Evolutionary conservation across 345 rosid species (phyloP).

Genomic region (Brassica carinata): DNA sequence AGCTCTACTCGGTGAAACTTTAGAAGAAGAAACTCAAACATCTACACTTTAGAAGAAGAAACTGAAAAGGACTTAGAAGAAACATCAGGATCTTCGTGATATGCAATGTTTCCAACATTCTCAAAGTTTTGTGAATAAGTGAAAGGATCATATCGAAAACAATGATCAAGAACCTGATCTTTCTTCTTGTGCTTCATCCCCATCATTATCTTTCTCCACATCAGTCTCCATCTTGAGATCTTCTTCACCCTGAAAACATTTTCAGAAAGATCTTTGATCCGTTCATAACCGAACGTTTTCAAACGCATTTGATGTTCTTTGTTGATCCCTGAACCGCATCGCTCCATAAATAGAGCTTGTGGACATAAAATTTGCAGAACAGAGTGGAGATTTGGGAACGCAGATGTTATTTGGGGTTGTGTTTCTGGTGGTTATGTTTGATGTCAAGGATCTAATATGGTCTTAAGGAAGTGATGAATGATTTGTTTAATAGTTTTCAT

Average conservation of each 20-base stretch:
- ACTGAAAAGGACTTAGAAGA: no score
- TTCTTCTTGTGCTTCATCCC: slow-evolving; percentile 21
- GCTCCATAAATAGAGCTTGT: slow-evolving; percentile 19
- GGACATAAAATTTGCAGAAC: not conserved
- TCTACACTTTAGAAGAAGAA: no score
- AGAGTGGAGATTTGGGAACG: not conserved
- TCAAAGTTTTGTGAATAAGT: slow-evolving; percentile 38
- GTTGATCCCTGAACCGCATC: slow-evolving; percentile 17
- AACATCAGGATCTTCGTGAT: slow-evolving; percentile 39
- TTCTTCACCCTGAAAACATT: slow-evolving; percentile 17
- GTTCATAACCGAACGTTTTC: slow-evolving; percentile 19
- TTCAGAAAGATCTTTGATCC: slow-evolving; percentile 17
- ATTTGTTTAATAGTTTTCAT: slow-evolving; percentile 1
- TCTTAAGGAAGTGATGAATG: slow-evolving; percentile 1
- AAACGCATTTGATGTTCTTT: slow-evolving; percentile 1
- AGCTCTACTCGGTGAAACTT: no score
- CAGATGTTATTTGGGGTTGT: not conserved
- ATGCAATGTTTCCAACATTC: slow-evolving; percentile 30
- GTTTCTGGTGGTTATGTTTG: not conserved
- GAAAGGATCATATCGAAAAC: slow-evolving; percentile 31
- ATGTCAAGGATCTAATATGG: slow-evolving; percentile 14
- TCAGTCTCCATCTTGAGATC: slow-evolving; percentile 29
- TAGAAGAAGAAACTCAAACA: no score
- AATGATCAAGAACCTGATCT: slow-evolving; percentile 1
- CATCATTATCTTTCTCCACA: slow-evolving; percentile 39